Evolutionary conservation across 495 filamentous ascomycete species (phyloP), one percentile per base, ranked within the genome.

Genomic region (Podospora comata): DNA sequence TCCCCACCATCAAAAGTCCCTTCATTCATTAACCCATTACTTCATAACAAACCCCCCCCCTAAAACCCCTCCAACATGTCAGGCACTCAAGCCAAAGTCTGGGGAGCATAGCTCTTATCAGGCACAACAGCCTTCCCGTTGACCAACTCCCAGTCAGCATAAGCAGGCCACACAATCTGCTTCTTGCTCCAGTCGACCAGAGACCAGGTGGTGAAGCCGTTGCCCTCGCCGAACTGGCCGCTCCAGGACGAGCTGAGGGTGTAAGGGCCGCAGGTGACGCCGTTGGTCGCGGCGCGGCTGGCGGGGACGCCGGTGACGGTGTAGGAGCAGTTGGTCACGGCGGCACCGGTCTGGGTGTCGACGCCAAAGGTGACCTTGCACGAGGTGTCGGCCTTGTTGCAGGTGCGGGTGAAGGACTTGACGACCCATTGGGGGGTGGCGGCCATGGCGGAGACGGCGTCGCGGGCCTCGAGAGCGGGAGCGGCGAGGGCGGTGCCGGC

Each of bases 171-270:
- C 62, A 79, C 74, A 32, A 86, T 84, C 53, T 80, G 73, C 27
- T 72, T 70, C 65, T 75, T 71, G 18, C 57, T 56, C 65, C 74
- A 77, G 70, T 87, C 76, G 67, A 84, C 78, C 39, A 88, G 79
- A 7, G 80, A 75, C 54, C 84, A 71, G 26, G 84, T 85, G 44
- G 84, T 85, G 74, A 88, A 88, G 59, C 85, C 85, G 58, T 84
- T 77, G 59, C 71, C 81, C 7, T 68, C 65, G 68, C 84, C 85
- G 65, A 86, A 87, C 68, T 84, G 80, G 68, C 82, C 84, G 76
- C 84, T 86, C 85, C 85, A 87, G 73, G 76, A 78, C 18, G 82
- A 83, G 59, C 79, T 86, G 65, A 88, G 69, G 66, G 80, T 85
- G 76, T 76, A 87, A 57, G 70, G 73, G 34, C 83, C 85, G 74